These are phyloP conservation scores for Friedmanniomyces endolithicus DNA, from an alignment of 495 filamentous ascomycete genomes.

Conservation along the genomic window DNA sequence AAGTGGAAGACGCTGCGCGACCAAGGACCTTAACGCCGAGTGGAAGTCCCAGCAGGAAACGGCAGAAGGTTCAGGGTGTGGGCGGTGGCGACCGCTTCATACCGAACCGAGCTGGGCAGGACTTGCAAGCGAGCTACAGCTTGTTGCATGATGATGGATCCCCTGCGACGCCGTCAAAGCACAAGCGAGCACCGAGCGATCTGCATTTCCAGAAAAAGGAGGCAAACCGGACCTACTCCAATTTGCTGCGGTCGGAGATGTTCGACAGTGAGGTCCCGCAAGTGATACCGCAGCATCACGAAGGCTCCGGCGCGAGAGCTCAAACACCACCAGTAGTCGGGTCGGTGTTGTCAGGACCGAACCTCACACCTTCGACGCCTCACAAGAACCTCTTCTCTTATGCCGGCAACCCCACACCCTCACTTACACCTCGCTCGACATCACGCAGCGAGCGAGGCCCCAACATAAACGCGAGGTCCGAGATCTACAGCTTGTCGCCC, in stretches of 20 bases:
- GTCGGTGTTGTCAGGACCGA: constrained; percentile 44
- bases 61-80: constrained; percentile 57
- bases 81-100: constrained; percentile 72
- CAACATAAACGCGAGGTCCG: constrained; percentile 74
- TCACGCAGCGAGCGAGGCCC: constrained; percentile 64
- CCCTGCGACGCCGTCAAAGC: constrained; percentile 75
- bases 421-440: constrained; percentile 54
- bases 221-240: constrained; percentile 85
- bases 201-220: constrained; percentile 87
- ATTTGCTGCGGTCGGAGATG: constrained; percentile 75
- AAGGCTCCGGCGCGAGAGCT: constrained; percentile 56
- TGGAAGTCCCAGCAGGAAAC: constrained; percentile 72
- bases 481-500: constrained; percentile 86
- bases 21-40: constrained; percentile 57
- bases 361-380: constrained; percentile 79
- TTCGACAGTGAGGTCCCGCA: constrained; percentile 86
- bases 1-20: constrained; percentile 49
- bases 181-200: constrained; percentile 76
- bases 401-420: constrained; percentile 52
- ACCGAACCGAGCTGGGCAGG: constrained; percentile 84
- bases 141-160: constrained; percentile 80
- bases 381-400: constrained; percentile 94
- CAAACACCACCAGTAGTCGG: constrained; percentile 66
- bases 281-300: constrained; percentile 50
- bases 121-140: constrained; percentile 81